Evolutionary conservation across 352 stramenopile genomes (phyloP), one percentile per base, ranked within the genome.

Genomic region (Elongisporangium prolatum): DNA sequence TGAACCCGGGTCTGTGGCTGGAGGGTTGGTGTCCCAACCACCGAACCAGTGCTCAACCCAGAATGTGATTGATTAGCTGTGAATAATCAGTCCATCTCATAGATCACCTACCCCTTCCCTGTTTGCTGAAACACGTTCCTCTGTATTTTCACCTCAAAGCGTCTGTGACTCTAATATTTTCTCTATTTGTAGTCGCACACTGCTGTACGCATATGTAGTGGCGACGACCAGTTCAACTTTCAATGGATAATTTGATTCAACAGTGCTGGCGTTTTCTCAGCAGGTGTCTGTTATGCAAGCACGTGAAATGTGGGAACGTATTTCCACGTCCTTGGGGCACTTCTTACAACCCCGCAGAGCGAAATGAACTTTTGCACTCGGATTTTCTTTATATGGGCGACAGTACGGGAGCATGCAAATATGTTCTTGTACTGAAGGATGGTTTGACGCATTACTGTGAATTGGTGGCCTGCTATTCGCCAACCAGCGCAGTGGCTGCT

Each of bases 361-460:
- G 62, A 2, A 68, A 65, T 49, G 57, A 68, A 21, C 24, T 50
- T 0, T 4, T 68, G 4, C 62, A 60, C 11, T 68, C 48, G 48
- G 57, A 61, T 18, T 68, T 59, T 6, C 22, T 68, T 2, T 61
- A 22, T 3, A 20, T 68, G 2, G 62, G 62, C 0, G 25, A 18
- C n/a, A 54, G 57, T 22, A 52, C 38, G 20, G 20, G 55, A 9
- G 38, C 48, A 20, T 22, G n/a, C 2, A 13, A 54, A 4, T 64
- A 69, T 6, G 24, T 61, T 1, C 22, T 65, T 40, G 48, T 58
- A 10, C 18, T 58, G 10, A 69, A 60, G 9, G 52, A 69, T 20
- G 20, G 21, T 1, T 9, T 65, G 4, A 52, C 54, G 0, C 57
- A 65, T 16, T 69, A 50, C 37, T 65, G 51, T 44, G 57, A 69